Conservation (phyloP, 805 yeast genomes). For the Kazachstania psychrophila region DNA sequence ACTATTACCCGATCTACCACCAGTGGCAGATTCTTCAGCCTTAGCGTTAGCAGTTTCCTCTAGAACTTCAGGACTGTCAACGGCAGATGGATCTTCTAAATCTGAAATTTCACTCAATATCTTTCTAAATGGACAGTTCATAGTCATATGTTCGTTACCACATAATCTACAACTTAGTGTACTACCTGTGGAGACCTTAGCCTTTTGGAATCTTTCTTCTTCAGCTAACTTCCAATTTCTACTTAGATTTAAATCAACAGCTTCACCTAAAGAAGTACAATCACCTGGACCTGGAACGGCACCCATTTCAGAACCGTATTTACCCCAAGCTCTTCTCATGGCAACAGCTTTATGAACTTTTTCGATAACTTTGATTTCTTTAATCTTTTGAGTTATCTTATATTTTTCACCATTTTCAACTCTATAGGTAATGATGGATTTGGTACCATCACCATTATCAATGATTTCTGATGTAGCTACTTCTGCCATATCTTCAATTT, state of each 20-base stretch:
- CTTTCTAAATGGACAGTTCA: slow-evolving; percentile 93
- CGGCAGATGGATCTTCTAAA: slow-evolving; percentile 28
- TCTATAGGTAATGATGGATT: slow-evolving; percentile 72
- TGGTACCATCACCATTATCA: slow-evolving; percentile 78
- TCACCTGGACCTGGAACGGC: slow-evolving; percentile 79
- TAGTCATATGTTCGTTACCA: slow-evolving; percentile 88
- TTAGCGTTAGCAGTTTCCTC: slow-evolving; percentile 25
- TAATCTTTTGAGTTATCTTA: slow-evolving; percentile 78
- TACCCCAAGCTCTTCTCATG: slow-evolving; percentile 77
- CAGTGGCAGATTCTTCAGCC: slow-evolving; percentile 26
- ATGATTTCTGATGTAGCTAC: slow-evolving; percentile 67
- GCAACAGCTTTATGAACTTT: slow-evolving; percentile 80
- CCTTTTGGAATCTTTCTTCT: slow-evolving; percentile 52
- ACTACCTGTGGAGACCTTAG: slow-evolving; percentile 35
- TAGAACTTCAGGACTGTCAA: slow-evolving; percentile 28
- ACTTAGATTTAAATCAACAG: slow-evolving; percentile 64
- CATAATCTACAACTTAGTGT: slow-evolving; percentile 75
- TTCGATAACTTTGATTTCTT: slow-evolving; percentile 67
- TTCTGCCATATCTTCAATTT: too few relatives aligned
- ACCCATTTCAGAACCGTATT: slow-evolving; percentile 73
- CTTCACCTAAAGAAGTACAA: slow-evolving; percentile 82
- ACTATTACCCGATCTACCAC: slow-evolving; percentile 30
- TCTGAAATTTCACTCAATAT: slow-evolving; percentile 53
- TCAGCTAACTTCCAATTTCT: slow-evolving; percentile 70
- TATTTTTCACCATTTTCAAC: slow-evolving; percentile 75